Percentiles rank a stretch among this genome's conserved stretches.
phyloP scores from a whole-genome alignment of 805 yeast species.

The Wickerhamiella qilinensis region DNA sequence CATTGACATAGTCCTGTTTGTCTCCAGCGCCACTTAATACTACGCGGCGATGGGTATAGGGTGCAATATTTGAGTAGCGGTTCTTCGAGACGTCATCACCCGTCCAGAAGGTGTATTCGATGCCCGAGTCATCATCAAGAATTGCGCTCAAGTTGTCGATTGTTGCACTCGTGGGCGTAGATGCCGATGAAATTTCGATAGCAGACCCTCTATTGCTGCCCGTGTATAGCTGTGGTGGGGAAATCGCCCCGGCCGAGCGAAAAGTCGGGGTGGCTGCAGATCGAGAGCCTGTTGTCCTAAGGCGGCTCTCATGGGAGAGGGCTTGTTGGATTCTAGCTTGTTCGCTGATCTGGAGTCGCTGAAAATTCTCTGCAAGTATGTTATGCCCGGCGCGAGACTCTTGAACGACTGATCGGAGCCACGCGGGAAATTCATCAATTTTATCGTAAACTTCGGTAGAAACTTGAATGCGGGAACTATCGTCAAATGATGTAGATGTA shows the following conservation, averaged over 20 bases:
- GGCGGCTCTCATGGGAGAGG: conserved; percentile 9
- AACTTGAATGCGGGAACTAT: conserved; percentile 10
- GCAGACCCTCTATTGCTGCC: neutral
- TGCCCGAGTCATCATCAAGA: conserved; percentile 4
- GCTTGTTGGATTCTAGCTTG: conserved; percentile 43
- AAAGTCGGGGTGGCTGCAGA: neutral
- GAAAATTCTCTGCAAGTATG: conserved; percentile 37
- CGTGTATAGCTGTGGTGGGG: neutral
- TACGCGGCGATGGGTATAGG: conserved; percentile 76
- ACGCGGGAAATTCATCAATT: conserved; percentile 29
- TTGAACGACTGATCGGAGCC: conserved; percentile 32
- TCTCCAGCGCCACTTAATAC: conserved; percentile 25
- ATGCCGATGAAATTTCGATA: neutral
- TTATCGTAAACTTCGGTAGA: conserved; percentile 4
- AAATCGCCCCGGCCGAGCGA: neutral
- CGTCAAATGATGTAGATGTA: conserved; percentile 6
- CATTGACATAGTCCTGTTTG: conserved; percentile 59
- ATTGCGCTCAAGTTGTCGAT: no score
- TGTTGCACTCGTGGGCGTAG: no score
- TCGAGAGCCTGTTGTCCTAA: neutral
- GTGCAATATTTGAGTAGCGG: conserved; percentile 76
- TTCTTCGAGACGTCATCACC: conserved; percentile 82
- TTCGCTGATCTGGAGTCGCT: conserved; percentile 52
- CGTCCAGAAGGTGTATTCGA: conserved; percentile 36
- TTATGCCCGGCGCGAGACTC: conserved; percentile 25